phyloP scores from a whole-genome alignment of 306 rosid genomes.

The Cicer chorassanicum region DNA sequence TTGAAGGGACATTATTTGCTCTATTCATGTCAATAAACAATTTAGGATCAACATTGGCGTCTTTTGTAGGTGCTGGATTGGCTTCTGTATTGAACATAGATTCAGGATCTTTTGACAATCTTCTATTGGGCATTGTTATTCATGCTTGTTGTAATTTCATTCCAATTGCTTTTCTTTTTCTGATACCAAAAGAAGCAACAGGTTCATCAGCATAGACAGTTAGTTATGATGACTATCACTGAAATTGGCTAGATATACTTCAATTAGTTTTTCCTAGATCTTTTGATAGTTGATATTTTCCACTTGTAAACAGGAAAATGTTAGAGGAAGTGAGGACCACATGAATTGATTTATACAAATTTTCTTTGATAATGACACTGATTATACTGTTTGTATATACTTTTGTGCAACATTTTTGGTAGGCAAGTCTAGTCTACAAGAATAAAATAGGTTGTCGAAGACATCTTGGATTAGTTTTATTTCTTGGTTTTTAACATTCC shows the following conservation, averaged over 20 bases:
- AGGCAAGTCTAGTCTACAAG: constrained; percentile 13
- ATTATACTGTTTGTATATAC: constrained; percentile 31
- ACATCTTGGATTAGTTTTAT: not conserved
- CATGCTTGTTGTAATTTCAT: constrained; percentile 71
- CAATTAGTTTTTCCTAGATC: constrained; percentile 17
- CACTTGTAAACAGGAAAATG: constrained; percentile 40
- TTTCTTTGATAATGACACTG: constrained; percentile 20
- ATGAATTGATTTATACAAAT: constrained; percentile 3
- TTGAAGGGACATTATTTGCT: constrained; percentile 89
- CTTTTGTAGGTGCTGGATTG: constrained; percentile 76
- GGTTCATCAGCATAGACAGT: constrained; percentile 64
- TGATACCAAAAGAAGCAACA: constrained; percentile 87
- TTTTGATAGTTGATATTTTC: constrained; percentile 38
- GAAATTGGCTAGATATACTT: constrained; percentile 25
- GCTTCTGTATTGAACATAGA: constrained; percentile 73
- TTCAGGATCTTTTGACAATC: constrained; percentile 85
- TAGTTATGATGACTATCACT: constrained; percentile 18
- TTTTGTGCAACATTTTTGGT: constrained; percentile 34
- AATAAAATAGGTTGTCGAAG: constrained; percentile 7
- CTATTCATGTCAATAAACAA: constrained; percentile 93
- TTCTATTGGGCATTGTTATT: constrained; percentile 61
- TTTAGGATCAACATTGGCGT: constrained; percentile 69
- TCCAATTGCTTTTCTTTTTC: constrained; percentile 74
- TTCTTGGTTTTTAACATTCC: not conserved
- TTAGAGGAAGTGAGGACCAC: constrained; percentile 23